These are phyloP conservation scores for Fusarium pseudonygamai DNA, from an alignment of 2,329 filamentous ascomycete genomes.

Conservation along the genomic window DNA sequence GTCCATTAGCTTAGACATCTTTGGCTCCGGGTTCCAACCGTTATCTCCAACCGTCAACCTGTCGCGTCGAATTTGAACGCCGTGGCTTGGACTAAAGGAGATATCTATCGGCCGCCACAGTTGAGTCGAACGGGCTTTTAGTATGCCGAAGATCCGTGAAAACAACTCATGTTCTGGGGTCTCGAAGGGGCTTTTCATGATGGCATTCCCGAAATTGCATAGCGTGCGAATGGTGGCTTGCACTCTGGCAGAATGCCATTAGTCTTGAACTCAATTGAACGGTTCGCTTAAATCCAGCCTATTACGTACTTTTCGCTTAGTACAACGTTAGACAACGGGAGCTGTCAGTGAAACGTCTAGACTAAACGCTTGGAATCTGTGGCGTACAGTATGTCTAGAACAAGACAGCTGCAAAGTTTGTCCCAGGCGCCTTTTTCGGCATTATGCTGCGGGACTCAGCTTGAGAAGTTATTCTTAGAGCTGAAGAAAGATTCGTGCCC, in stretches of 20 bases:
- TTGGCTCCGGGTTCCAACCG: neutral
- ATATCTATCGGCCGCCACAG: neutral
- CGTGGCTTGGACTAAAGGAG: neutral
- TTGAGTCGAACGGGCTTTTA: too few species aligned
- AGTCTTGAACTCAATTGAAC: neutral
- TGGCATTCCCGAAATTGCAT: neutral
- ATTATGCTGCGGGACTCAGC: neutral
- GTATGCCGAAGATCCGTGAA: neutral
- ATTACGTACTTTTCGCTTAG: neutral
- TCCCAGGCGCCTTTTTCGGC: neutral
- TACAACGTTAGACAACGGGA: accelerated
- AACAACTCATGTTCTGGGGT: neutral
- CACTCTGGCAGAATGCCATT: neutral
- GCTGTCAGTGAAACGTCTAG: neutral
- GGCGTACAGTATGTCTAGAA: neutral
- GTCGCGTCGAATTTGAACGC: neutral
- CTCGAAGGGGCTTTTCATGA: neutral
- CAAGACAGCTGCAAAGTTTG: neutral
- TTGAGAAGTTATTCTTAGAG: neutral
- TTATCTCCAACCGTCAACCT: neutral
- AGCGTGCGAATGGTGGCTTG: neutral
- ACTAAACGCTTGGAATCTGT: neutral
- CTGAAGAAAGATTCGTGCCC: accelerated
- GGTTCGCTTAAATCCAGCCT: neutral
- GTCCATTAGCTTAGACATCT: neutral